These are phyloP conservation scores for Podospora australis DNA, from an alignment of 495 filamentous ascomycete species.

Conservation along the genomic window DNA sequence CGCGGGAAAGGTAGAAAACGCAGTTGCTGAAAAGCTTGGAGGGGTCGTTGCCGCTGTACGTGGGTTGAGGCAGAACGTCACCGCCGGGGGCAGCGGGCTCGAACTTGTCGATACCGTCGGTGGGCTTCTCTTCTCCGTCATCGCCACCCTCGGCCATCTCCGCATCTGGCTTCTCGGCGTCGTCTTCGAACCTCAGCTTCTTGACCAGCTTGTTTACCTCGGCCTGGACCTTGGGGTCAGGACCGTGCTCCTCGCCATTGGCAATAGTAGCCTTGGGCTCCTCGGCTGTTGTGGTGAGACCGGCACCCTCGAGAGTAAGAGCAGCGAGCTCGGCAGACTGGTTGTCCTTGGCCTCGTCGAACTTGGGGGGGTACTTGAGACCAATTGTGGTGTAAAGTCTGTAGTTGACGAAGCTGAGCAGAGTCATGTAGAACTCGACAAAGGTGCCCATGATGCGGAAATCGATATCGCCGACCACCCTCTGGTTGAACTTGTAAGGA, in stretches of 20 bases:
- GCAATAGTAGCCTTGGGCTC: slow-evolving; percentile 50
- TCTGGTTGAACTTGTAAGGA: slow-evolving; percentile 93
- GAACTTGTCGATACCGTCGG: slow-evolving; percentile 81
- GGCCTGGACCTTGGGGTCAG: slow-evolving; percentile 48
- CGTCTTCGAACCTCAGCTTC: slow-evolving; percentile 41
- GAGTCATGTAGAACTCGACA: slow-evolving; percentile 95
- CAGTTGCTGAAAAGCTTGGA: slow-evolving; percentile 74
- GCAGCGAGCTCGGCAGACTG: slow-evolving; percentile 86
- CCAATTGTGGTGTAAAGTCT: slow-evolving; percentile 85
- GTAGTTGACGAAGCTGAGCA: slow-evolving; percentile 94
- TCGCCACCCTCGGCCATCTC: slow-evolving; percentile 41
- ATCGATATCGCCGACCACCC: slow-evolving; percentile 86
- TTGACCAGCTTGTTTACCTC: slow-evolving; percentile 49
- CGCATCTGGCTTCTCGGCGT: slow-evolving; percentile 39
- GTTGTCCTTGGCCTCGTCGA: slow-evolving; percentile 80
- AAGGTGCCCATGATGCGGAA: slow-evolving; percentile 99
- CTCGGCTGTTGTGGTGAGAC: slow-evolving; percentile 45
- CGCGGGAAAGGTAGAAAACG: slow-evolving; percentile 88
- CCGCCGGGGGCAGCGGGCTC: slow-evolving; percentile 69
- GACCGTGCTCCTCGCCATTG: slow-evolving; percentile 39
- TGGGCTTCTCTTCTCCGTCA: slow-evolving; percentile 41
- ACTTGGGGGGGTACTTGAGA: slow-evolving; percentile 89
- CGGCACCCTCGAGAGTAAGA: slow-evolving; percentile 72
- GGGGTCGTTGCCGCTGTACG: slow-evolving; percentile 48
- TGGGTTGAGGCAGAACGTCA: slow-evolving; percentile 80